Evolutionary conservation across 352 stramenopile species (phyloP).

Genomic region (Phytophthora sansomeana): DNA sequence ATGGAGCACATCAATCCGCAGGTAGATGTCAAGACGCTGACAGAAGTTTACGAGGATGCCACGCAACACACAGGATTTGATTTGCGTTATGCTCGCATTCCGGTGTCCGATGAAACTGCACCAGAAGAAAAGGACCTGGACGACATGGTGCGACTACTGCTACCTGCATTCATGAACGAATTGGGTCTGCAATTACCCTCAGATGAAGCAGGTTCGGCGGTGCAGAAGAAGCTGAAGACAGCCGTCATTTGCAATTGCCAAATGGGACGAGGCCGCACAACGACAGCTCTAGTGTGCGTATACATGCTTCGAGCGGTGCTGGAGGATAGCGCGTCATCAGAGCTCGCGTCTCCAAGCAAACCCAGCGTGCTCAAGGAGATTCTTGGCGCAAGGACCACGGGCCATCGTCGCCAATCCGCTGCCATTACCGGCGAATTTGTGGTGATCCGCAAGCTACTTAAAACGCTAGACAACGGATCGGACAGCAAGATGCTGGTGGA

Average conservation of each 20-base stretch:
- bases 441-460: constrained; percentile 77
- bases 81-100: constrained; percentile 83
- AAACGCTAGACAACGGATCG: constrained; percentile 75
- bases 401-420: constrained; percentile 59
- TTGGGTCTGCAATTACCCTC: constrained; percentile 43
- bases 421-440: constrained; percentile 69
- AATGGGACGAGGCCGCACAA: constrained; percentile 90
- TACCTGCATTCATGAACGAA: constrained; percentile 74
- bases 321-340: constrained; percentile 44
- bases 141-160: constrained; percentile 81
- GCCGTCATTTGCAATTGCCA: constrained; percentile 92
- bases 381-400: constrained; percentile 19
- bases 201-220: constrained; percentile 4
- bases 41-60: constrained; percentile 75
- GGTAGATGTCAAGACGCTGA: constrained; percentile 76
- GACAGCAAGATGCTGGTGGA: constrained; percentile 75
- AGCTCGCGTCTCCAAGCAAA: constrained; percentile 7
- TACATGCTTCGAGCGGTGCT: constrained; percentile 88
- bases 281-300: constrained; percentile 88
- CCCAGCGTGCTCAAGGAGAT: constrained; percentile 37
- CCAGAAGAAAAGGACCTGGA: constrained; percentile 92
- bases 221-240: constrained; percentile 48
- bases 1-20: constrained; percentile 85
- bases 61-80: constrained; percentile 60
- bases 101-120: constrained; percentile 91